These are phyloP conservation scores for Pisolithus albus DNA, from an alignment of 768 basidiomycete species.

Conservation along the genomic window DNA sequence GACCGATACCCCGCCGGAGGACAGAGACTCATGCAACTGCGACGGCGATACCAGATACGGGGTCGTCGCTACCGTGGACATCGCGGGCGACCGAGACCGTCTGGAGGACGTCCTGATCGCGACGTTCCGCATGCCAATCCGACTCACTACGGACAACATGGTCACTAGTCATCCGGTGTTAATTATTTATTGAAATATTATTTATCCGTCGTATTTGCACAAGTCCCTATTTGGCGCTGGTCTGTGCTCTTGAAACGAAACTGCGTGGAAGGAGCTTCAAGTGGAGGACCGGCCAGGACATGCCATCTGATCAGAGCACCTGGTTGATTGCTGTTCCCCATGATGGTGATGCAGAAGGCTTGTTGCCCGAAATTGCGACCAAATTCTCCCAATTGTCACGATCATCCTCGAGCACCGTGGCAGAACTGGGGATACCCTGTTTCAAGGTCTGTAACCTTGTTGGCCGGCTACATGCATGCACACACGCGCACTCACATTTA, in stretches of 20 bases:
- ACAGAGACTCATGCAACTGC: conserved; percentile 34
- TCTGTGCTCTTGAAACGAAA: not conserved
- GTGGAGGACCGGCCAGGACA: conserved; percentile 25
- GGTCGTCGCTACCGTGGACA: conserved; percentile 33
- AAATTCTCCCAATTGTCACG: conserved; percentile 59
- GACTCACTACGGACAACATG: conserved; percentile 6
- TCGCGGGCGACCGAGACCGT: conserved; percentile 8
- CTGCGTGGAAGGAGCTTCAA: too few relatives aligned
- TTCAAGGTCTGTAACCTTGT: conserved; percentile 68
- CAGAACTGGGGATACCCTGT: conserved; percentile 68
- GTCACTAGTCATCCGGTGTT: not conserved
- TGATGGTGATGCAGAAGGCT: conserved; percentile 76
- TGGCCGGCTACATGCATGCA: not conserved
- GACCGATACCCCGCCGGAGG: conserved; percentile 32
- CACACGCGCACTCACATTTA: conserved; percentile 4
- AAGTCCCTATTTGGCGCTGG: conserved; percentile 10
- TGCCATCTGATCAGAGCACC: conserved; percentile 95
- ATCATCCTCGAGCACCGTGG: conserved; percentile 42
- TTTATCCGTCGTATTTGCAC: not conserved
- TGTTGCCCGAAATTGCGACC: conserved; percentile 55
- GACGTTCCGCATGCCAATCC: conserved; percentile 3
- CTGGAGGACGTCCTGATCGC: not conserved
- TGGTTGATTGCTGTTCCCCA: conserved; percentile 87
- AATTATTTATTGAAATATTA: conserved; percentile 11
- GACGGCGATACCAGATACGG: conserved; percentile 51